Conservation (phyloP, 2,329 filamentous ascomycete genomes). For the Raffaelea albimanens region DNA sequence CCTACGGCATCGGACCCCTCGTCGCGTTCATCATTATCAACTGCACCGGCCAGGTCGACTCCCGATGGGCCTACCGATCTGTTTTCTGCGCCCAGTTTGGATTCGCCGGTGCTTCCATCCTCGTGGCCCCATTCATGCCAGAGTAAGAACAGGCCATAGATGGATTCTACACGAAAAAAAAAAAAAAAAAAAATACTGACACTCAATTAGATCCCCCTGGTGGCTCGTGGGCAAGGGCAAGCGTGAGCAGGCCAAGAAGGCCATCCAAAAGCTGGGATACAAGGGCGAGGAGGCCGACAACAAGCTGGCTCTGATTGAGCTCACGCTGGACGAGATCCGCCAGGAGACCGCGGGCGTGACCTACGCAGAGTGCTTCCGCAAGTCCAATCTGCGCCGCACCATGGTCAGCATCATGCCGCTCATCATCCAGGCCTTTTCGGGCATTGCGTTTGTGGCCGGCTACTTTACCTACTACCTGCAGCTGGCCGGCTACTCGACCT, state of each 20-base stretch:
- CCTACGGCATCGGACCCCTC: background rate
- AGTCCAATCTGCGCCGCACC: slow-evolving; percentile 39
- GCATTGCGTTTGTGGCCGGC: slow-evolving; percentile 24
- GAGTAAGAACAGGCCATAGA: background rate
- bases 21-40: background rate
- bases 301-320: slow-evolving; percentile 21
- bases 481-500: slow-evolving; percentile 28
- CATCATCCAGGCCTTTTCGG: slow-evolving; percentile 17
- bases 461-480: slow-evolving; percentile 35
- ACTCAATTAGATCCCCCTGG: slow-evolving; percentile 2
- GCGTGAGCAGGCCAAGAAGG: slow-evolving; percentile 27
- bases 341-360: slow-evolving; percentile 37
- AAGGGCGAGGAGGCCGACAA: slow-evolving; percentile 5
- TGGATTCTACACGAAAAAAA: no score
- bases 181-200: no score
- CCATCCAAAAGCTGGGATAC: slow-evolving; percentile 28
- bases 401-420: slow-evolving; percentile 34
- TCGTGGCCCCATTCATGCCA: background rate
- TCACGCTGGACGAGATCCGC: slow-evolving; percentile 37
- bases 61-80: background rate
- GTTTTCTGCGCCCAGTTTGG: background rate
- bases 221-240: slow-evolving; percentile 27
- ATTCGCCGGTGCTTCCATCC: background rate
- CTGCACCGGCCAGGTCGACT: background rate
- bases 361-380: slow-evolving; percentile 41